phyloP scores from a whole-genome alignment of 768 basidiomycete genomes.

The Pluteus cervinus region DNA sequence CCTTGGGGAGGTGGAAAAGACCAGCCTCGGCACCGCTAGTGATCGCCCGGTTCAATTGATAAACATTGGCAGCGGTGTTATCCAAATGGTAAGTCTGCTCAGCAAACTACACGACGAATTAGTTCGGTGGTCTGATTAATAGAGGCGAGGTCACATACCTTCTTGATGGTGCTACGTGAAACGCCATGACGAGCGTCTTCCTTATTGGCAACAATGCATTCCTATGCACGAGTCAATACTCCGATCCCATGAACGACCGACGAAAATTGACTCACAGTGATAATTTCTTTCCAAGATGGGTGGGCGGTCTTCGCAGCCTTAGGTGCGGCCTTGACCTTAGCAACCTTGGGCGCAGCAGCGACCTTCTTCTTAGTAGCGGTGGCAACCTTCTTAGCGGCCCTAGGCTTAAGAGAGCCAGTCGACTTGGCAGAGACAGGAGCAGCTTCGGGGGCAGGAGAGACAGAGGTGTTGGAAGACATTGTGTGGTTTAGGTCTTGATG shows the following conservation, averaged over 20 bases:
- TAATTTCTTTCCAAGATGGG: slow-evolving; percentile 53
- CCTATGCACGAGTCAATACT: slow-evolving; percentile 34
- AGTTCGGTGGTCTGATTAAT: too few species aligned
- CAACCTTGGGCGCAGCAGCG: slow-evolving; percentile 20
- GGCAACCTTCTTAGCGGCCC: slow-evolving; percentile 9
- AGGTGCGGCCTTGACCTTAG: slow-evolving; percentile 15
- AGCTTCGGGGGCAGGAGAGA: slow-evolving; percentile 15
- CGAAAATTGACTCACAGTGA: slow-evolving; percentile 29
- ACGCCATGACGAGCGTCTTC: slow-evolving; percentile 69
- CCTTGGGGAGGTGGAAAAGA: slow-evolving; percentile 38
- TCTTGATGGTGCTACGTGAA: slow-evolving; percentile 76
- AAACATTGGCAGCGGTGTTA: slow-evolving; percentile 64
- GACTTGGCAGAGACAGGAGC: slow-evolving; percentile 13
- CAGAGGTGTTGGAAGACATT: slow-evolving; percentile 21
- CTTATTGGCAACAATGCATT: slow-evolving; percentile 62
- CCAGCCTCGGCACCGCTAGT: slow-evolving; percentile 42
- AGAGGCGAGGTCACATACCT: slow-evolving; percentile 42
- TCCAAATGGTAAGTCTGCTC: slow-evolving; percentile 79
- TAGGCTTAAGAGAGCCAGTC: too few species aligned
- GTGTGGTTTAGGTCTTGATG: slow-evolving; percentile 9
- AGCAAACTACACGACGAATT: slow-evolving; percentile 50
- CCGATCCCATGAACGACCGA: not conserved
- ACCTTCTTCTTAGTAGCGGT: slow-evolving; percentile 17
- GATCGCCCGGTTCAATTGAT: slow-evolving; percentile 81
- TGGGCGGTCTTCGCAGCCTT: slow-evolving; percentile 23